Conservation (phyloP, 2,329 filamentous ascomycete genomes). For the Fusarium guadeloupense region DNA sequence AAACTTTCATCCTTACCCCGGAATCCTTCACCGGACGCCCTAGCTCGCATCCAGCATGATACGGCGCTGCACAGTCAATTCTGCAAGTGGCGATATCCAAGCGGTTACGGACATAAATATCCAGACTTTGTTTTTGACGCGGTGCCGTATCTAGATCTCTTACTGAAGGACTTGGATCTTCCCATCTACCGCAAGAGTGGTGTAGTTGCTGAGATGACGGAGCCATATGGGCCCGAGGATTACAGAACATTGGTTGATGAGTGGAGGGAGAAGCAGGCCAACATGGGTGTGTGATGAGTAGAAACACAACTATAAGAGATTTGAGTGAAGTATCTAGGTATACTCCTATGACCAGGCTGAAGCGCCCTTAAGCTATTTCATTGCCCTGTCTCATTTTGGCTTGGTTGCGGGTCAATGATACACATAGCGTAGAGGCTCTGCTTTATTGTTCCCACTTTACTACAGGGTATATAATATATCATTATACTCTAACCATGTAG, state of each 20-base stretch:
- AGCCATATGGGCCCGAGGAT: slow-evolving; percentile 68
- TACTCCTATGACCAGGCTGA: too few relatives aligned
- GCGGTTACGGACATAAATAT: slow-evolving; percentile 68
- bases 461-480: not conserved
- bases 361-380: too few relatives aligned
- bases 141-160: slow-evolving; percentile 75
- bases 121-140: slow-evolving; percentile 81
- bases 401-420: not conserved
- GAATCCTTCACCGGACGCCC: slow-evolving; percentile 40
- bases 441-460: too few relatives aligned
- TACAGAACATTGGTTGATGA: slow-evolving; percentile 64
- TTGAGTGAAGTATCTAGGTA: too few relatives aligned
- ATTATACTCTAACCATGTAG: not conserved
- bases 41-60: slow-evolving; percentile 59
- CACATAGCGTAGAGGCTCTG: not conserved
- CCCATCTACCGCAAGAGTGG: slow-evolving; percentile 64
- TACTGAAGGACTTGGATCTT: slow-evolving; percentile 73
- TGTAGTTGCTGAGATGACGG: slow-evolving; percentile 60
- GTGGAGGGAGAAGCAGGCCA: slow-evolving; percentile 51
- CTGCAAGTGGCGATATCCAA: slow-evolving; percentile 74
- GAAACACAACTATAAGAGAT: too few relatives aligned
- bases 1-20: slow-evolving; percentile 38
- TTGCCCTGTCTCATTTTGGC: not conserved
- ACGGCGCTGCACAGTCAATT: slow-evolving; percentile 74
- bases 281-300: not conserved